phyloP scores from a whole-genome alignment of 78 protist genomes.

The Dictyostelium purpureum region DNA sequence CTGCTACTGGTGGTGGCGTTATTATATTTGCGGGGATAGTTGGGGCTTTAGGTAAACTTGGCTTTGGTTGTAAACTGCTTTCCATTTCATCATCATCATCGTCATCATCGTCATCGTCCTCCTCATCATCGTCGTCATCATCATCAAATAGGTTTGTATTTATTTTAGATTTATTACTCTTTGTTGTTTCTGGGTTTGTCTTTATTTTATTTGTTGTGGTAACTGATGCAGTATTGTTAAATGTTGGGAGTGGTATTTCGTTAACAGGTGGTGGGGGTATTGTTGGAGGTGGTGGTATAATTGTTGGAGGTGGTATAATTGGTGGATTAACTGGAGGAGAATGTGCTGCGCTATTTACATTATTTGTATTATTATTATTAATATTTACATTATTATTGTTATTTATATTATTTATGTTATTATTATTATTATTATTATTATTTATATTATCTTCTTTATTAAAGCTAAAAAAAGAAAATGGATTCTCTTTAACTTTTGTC shows the following conservation, averaged over 20 bases:
- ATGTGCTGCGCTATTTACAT: background rate
- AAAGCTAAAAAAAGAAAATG: slow-evolving; percentile 65
- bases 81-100: slow-evolving; percentile 41
- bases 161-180: background rate
- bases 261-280: background rate
- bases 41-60: background rate
- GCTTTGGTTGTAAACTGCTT: background rate
- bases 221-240: background rate
- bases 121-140: slow-evolving; percentile 56
- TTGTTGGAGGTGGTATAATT: background rate
- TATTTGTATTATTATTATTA: background rate
- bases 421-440: background rate
- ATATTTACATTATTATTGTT: background rate
- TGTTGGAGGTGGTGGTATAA: slow-evolving; percentile 4
- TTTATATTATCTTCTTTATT: background rate
- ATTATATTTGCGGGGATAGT: background rate
- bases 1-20: background rate
- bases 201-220: background rate
- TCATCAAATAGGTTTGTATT: slow-evolving; percentile 26
- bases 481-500: slow-evolving; percentile 62
- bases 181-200: background rate
- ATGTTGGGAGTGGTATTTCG: slow-evolving; percentile 14
- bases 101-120: slow-evolving; percentile 49
- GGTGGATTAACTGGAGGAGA: background rate
- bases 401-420: background rate